Evolutionary conservation across 768 basidiomycete genomes (phyloP).

Genomic region (Pleurotus giganteus): DNA sequence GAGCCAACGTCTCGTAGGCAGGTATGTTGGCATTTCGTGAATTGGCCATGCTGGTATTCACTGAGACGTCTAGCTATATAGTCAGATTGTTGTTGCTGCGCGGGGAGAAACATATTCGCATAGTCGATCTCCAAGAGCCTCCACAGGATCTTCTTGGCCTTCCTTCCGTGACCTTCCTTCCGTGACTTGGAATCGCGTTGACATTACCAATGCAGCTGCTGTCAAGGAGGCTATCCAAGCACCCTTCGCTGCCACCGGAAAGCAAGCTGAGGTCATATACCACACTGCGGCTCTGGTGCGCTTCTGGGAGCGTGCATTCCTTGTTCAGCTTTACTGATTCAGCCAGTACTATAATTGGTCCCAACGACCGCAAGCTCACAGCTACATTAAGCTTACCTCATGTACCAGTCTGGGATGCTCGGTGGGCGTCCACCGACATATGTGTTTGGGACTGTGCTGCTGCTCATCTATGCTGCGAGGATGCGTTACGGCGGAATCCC

Average conservation of each 20-base stretch:
- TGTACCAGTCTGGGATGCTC: constrained; percentile 28
- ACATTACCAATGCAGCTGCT: constrained; percentile 28
- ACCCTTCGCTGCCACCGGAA: constrained; percentile 38
- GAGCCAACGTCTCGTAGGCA: constrained; percentile 27
- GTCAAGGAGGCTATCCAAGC: constrained; percentile 21
- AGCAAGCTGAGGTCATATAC: constrained; percentile 46
- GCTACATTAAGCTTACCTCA: constrained; percentile 29
- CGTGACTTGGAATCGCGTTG: constrained; percentile 27
- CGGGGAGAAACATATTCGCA: constrained; percentile 29
- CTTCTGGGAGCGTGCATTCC: constrained; percentile 52
- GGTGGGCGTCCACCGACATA: constrained; percentile 26
- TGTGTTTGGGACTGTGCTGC: constrained; percentile 36
- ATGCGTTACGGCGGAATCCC: constrained; percentile 23
- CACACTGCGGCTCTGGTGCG: constrained; percentile 56
- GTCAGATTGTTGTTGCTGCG: constrained; percentile 31
- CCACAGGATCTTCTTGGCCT: constrained; percentile 18
- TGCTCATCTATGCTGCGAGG: constrained; percentile 30
- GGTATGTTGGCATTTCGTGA: constrained; percentile 15
- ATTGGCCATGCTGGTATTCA: background rate
- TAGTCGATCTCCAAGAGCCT: constrained; percentile 29
- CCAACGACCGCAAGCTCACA: constrained; percentile 29
- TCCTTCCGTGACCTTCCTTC: constrained; percentile 27
- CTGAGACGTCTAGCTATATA: constrained; percentile 23
- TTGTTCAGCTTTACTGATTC: no score
- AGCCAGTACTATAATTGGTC: constrained; percentile 32